phyloP scores from a whole-genome alignment of 2,329 filamentous ascomycete species.

The Epichloe bromicola region DNA sequence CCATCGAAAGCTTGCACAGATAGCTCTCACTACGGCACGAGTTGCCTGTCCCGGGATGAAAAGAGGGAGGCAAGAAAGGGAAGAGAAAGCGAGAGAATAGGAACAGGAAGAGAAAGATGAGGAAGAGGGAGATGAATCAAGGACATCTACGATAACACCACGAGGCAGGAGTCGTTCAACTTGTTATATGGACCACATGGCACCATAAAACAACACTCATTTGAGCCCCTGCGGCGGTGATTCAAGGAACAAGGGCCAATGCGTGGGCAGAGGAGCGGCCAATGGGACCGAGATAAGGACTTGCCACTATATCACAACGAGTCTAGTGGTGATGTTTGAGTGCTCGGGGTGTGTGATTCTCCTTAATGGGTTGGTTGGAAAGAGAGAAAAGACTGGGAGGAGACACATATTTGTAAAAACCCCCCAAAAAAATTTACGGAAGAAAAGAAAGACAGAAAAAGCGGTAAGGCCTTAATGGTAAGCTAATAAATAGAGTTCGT shows the following conservation, averaged over 20 bases:
- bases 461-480: neutral
- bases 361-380: too few relatives aligned
- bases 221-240: neutral
- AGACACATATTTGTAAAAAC: too few relatives aligned
- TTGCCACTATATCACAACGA: neutral
- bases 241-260: neutral
- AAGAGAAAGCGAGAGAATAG: neutral
- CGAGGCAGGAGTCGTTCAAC: neutral
- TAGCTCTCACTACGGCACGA: neutral
- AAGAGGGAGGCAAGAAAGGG: neutral
- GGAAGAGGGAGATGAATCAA: neutral
- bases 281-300: neutral
- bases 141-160: neutral
- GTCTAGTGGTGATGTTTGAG: neutral
- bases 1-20: neutral
- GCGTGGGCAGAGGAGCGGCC: neutral
- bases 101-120: neutral
- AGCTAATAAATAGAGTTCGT: neutral
- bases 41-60: neutral
- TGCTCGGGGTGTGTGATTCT: neutral
- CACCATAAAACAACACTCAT: neutral
- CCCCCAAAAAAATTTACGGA: too few relatives aligned
- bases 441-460: neutral
- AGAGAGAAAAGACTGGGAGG: too few relatives aligned
- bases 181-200: neutral